Conservation (phyloP, 768 basidiomycete species). For the Suillus bovinus region DNA sequence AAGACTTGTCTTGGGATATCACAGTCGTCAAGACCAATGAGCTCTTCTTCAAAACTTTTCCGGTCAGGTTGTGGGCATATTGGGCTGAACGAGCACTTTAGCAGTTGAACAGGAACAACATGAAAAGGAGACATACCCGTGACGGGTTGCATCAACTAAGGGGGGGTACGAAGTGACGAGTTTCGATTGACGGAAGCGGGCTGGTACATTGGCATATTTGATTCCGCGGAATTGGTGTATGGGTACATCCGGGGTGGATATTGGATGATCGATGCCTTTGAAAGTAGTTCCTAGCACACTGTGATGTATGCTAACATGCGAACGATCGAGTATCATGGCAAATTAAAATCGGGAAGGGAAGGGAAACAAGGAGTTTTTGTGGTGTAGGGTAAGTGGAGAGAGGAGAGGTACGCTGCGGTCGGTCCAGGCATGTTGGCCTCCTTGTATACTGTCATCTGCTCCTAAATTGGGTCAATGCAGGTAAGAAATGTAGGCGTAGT, state of each 20-base stretch:
- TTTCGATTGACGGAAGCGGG: constrained; percentile 74
- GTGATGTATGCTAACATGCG: constrained; percentile 46
- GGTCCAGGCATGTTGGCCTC: constrained; percentile 16
- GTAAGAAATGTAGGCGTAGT: constrained; percentile 22
- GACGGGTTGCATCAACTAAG: constrained; percentile 59
- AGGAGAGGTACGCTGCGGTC: not conserved
- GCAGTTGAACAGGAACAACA: constrained; percentile 6
- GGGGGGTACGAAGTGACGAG: constrained; percentile 58
- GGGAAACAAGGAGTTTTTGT: not conserved
- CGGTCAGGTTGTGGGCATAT: constrained; percentile 68
- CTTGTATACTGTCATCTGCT: constrained; percentile 25
- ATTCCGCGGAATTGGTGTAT: constrained; percentile 78
- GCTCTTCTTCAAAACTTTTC: constrained; percentile 54
- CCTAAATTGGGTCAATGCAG: constrained; percentile 14
- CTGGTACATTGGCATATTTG: constrained; percentile 73
- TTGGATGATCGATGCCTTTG: constrained; percentile 58
- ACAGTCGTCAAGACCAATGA: constrained; percentile 58
- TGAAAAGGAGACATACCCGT: constrained; percentile 52
- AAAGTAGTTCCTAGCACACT: constrained; percentile 61
- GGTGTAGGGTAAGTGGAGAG: constrained; percentile 2
- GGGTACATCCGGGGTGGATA: constrained; percentile 54
- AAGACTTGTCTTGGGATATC: constrained; percentile 55
- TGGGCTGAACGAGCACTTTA: constrained; percentile 44
- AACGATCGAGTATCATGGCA: constrained; percentile 31
- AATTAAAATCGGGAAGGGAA: constrained; percentile 6